phyloP scores from a whole-genome alignment of 2,329 filamentous ascomycete species.

The Aspergillus caelatus region DNA sequence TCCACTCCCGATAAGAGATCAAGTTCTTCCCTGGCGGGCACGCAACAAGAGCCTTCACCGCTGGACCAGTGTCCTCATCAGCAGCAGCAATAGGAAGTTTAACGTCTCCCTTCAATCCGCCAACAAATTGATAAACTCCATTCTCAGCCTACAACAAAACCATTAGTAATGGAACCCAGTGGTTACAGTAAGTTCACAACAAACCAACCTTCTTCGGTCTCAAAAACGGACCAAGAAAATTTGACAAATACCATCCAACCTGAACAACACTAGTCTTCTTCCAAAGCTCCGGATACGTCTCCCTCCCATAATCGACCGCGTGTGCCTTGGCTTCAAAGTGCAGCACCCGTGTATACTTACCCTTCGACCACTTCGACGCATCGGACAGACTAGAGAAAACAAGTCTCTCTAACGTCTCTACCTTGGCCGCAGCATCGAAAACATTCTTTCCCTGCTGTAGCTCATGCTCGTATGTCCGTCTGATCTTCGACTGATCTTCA shows the following conservation, averaged over 20 bases:
- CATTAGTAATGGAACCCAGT: conserved; percentile 8
- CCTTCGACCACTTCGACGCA: conserved; percentile 40
- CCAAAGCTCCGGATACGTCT: conserved; percentile 29
- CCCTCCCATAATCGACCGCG: conserved; percentile 33
- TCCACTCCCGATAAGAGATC: conserved; percentile 12
- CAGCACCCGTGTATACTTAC: conserved; percentile 45
- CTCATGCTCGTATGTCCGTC: conserved; percentile 27
- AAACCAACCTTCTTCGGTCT: conserved; percentile 9
- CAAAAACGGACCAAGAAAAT: conserved; percentile 18
- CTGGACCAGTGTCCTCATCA: conserved; percentile 15
- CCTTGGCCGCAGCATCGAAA: conserved; percentile 38
- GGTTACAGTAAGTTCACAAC: not conserved
- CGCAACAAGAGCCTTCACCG: conserved; percentile 10
- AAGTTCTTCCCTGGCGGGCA: conserved; percentile 6
- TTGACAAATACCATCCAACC: conserved; percentile 38
- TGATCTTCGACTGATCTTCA: conserved; percentile 7
- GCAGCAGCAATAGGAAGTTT: conserved; percentile 4
- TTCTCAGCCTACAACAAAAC: not conserved
- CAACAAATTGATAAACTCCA: not conserved
- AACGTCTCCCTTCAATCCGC: not conserved
- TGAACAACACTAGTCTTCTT: conserved; percentile 36
- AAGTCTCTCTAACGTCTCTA: conserved; percentile 40
- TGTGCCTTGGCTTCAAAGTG: conserved; percentile 49
- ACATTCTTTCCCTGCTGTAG: conserved; percentile 41
- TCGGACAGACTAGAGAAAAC: conserved; percentile 44